Base-by-base conservation (phyloP, 345 rosid species). In the Linum trigynum region DNA sequence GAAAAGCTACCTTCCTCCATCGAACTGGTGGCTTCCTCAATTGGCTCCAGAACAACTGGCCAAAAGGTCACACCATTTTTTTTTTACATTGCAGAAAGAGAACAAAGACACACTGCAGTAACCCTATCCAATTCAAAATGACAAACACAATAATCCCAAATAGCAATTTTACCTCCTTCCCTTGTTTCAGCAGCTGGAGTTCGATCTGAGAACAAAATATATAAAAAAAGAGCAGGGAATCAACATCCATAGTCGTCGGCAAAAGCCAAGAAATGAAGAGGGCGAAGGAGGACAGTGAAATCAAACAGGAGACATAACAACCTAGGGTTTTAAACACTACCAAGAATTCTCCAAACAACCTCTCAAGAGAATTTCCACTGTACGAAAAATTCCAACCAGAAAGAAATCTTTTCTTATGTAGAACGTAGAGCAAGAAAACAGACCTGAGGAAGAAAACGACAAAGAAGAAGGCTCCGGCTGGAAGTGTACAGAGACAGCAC, bases 21-120 rank as follows among this genome's bases (percentile, higher is more conserved):
- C n/a, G 78, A 76, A 65, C 55, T 48, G 23, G 55, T 39, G 63
- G 62, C 79, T 66, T 70, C 81, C 72, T 84, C 90, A 6, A 64
- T 63, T 55, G 43, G 9, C 43, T 71, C 74, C 66, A 35, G 38
- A 59, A 12, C 50, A 65, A 32, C 51, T 48, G 53, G 53, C 60
- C 5, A 9, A 41, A 65, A 11, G 35, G 38, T 4, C 57, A 38
- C 60, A 11, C 48, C 7, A 42, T 12, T n/a, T 2, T 38, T 42
- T n/a, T 38, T 10, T 15, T 38, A 43, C 39, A 56, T 61, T 35
- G 50, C 40, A 58, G 23, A 9, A 61, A 38, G 16, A 42, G 32
- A 32, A 66, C 1, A 43, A 63, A 0, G 37, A 39, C 15, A 57
- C 7, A 3, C 16, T 57, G 12, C 32, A 57, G 4, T 57, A 23